Evolutionary conservation across 2,329 filamentous ascomycete species (phyloP).

Genomic region (Fusarium vanettenii): DNA sequence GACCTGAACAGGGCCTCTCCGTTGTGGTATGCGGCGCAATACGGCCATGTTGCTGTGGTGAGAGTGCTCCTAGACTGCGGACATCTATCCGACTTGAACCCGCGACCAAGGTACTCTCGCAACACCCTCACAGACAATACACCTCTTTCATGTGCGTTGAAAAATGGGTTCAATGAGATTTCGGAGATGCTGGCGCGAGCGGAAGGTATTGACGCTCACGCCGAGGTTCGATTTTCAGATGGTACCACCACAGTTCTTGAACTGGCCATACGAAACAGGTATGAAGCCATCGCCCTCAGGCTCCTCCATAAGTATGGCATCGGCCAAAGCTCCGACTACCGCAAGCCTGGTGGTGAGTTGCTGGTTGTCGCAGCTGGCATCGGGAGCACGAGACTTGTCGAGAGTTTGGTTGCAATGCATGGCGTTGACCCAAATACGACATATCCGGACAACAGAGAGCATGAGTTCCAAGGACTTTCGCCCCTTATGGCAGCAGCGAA

Average conservation of each 20-base stretch:
- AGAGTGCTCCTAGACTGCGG: not conserved
- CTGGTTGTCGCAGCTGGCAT: not conserved
- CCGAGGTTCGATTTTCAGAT: not conserved
- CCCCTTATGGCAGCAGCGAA: not conserved
- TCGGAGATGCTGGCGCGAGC: not conserved
- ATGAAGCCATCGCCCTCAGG: not conserved
- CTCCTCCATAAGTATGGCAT: not conserved
- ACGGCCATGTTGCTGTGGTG: not conserved
- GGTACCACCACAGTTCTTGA: not conserved
- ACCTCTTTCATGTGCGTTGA: not conserved
- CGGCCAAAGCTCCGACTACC: not conserved
- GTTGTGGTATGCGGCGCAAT: not conserved
- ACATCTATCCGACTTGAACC: not conserved
- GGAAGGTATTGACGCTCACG: not conserved
- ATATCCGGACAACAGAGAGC: not conserved
- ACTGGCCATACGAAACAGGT: not conserved
- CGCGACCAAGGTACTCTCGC: not conserved
- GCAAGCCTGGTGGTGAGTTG: not conserved
- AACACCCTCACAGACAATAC: not conserved
- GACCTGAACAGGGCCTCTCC: not conserved
- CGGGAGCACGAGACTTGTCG: not conserved
- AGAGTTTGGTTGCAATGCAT: not conserved
- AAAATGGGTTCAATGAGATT: not conserved
- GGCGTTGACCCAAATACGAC: not conserved
- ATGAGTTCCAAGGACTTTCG: not conserved